phyloP scores from a whole-genome alignment of 106 monocot species.

The Agapanthus africanus region DNA sequence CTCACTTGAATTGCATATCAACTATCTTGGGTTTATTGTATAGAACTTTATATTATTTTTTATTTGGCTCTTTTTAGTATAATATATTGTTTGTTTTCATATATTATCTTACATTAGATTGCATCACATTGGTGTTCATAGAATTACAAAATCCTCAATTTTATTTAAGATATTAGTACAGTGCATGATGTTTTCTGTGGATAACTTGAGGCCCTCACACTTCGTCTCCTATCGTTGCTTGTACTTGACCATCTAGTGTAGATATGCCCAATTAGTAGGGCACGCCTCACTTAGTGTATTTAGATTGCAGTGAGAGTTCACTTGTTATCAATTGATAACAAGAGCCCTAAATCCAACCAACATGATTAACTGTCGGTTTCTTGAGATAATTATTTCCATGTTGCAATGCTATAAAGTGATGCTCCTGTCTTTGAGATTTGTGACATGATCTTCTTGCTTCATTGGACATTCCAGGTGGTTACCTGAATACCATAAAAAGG shows the following conservation, averaged over 20 bases:
- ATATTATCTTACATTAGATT: neutral
- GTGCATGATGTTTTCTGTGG: neutral
- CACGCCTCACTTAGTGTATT: too few species aligned
- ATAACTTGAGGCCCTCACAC: too few species aligned
- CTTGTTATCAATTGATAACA: too few species aligned
- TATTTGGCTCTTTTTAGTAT: neutral
- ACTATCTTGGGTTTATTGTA: neutral
- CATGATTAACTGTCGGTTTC: neutral
- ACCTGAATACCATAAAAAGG: slow-evolving; percentile 79
- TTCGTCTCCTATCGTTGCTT: too few species aligned
- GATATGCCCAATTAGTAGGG: too few species aligned
- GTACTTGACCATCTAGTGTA: too few species aligned
- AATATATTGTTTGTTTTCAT: neutral
- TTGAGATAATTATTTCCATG: neutral
- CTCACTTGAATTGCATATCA: neutral
- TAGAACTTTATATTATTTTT: neutral
- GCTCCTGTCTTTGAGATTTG: neutral
- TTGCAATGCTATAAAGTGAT: too few species aligned
- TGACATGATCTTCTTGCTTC: neutral
- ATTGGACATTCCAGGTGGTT: slow-evolving; percentile 73
- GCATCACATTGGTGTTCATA: neutral
- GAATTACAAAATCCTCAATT: neutral
- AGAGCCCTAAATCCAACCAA: too few species aligned
- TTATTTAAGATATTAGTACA: neutral
- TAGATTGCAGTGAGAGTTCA: too few species aligned